Evolutionary conservation across 2,329 filamentous ascomycete genomes (phyloP), one percentile per base, ranked within the genome.

Genomic region (Colletotrichum kahawae): DNA sequence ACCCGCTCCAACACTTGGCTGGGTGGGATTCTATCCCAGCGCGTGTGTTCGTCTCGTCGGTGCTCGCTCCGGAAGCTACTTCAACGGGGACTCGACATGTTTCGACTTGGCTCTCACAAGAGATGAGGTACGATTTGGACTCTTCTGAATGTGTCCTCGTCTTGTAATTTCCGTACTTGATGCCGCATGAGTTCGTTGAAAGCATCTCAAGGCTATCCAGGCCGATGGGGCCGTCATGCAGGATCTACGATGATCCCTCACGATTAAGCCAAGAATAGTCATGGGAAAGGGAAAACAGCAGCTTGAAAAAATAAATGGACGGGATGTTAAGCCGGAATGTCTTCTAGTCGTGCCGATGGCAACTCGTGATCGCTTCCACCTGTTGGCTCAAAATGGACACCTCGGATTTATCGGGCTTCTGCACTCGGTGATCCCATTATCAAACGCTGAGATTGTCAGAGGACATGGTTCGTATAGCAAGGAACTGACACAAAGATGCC

Each of bases 241-340:
- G 63, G 29, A 63, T 33, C 43, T 18, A 72, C 69, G 56, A 71
- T 71, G 68, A 75, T 75, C 63, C 71, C 63, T 75, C 43, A 48
- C 38, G 54, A 29, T 24, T 36, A 29, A 67, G 51, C 60, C 67
- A 54, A 67, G 54, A 67, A 71, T 62, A 66, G 68, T 29, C 33
- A 71, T 66, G 72, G 36, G 59, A 60, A 54, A 74, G 34, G 67
- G n/a, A 57, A 43, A 54, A 21, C 24, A 14, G n/a, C 14, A 14
- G 24, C 31, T 16, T 31, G 36, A 51, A 31, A 51, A 31, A 31
- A 38, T 12, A 16, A 16, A 18, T 48, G 54, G 12, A n/a, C 59
- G 36, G 14, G 2, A 33, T 21, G 7, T 56, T 10, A 7, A 69
- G 56, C 29, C 2, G 10, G 38, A 33, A 62, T 7, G 5, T 56